Evolutionary conservation across 2,329 filamentous ascomycete species (phyloP), one percentile per base, ranked within the genome.

Genomic region (Ascocoryne sarcoides): DNA sequence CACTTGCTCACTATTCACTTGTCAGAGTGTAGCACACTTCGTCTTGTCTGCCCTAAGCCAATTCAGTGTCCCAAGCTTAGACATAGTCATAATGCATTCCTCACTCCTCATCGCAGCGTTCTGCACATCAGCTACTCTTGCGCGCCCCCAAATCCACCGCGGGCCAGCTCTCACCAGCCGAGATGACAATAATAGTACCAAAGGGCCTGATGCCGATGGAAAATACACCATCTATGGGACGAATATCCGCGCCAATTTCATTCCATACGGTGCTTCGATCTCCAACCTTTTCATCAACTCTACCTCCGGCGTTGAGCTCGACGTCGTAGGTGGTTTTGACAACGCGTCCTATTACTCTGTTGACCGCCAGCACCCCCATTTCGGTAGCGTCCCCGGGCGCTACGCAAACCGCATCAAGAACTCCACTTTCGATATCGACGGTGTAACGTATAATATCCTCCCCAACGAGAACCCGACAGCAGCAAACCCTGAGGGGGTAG

Each of bases 401-500:
- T 89, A 89, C 58, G 84, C 84, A 43, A 89, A 89, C 61, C 79
- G 84, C 49, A 88, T 88, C 67, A 78, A 76, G 68, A 87, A 88
- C 67, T 79, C 75, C 60, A 80, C 73, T 4, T 86, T 86, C 55
- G 69, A 65, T 44, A 75, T 86, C 42, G 81, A 84, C 50, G 80
- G 78, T 38, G 62, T 64, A 39, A 65, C 60, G 3, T 84, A 75
- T 60, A 61, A 79, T 45, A 63, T 83, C 40, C 53, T 65, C 28
- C 65, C 79, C 36, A 86, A 86, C 59, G 81, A 82, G 59, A 72
- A 81, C 53, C 68, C 71, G 2, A 73, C 69, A 1, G 39, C 61
- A 2, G 65, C 60, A 4, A 53, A 67, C 26, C 74, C 75, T 0
- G 51, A 69, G 0, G 77, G 77, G 5, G 62, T 72, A 12, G 65